Percentiles rank a stretch among this genome's conserved stretches.
These are phyloP conservation scores for Nepenthes gracilis DNA, from an alignment of 148 eudicot genomes.

Conservation along the genomic window DNA sequence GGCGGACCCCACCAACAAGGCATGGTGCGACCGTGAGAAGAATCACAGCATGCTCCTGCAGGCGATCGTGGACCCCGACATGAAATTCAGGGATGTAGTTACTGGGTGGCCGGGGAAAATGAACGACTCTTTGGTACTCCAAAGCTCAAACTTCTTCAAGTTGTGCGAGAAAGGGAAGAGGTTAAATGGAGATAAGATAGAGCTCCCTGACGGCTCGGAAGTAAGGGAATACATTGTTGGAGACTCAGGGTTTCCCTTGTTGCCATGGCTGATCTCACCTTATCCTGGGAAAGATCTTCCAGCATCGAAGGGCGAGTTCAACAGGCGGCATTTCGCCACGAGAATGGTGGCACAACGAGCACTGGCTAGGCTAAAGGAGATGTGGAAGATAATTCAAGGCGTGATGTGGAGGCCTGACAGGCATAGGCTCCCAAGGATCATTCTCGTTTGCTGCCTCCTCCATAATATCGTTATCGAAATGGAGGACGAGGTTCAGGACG, in stretches of 20 bases:
- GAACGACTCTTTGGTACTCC: slow-evolving; percentile 42
- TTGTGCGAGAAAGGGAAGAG: slow-evolving; percentile 59
- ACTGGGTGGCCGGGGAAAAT: slow-evolving; percentile 86
- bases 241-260: slow-evolving; percentile 47
- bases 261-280: slow-evolving; percentile 82
- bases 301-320: slow-evolving; percentile 35
- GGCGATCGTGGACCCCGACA: slow-evolving; percentile 74
- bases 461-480: slow-evolving; percentile 78
- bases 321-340: slow-evolving; percentile 51
- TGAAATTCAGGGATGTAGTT: slow-evolving; percentile 67
- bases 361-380: slow-evolving; percentile 57
- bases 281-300: slow-evolving; percentile 41
- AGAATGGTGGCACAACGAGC: slow-evolving; percentile 62
- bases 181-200: slow-evolving; percentile 31
- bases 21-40: slow-evolving; percentile 56
- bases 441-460: slow-evolving; percentile 78
- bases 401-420: slow-evolving; percentile 91
- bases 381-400: slow-evolving; percentile 72
- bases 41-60: slow-evolving; percentile 86
- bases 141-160: slow-evolving; percentile 43
- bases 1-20: slow-evolving; percentile 37
- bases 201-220: slow-evolving; percentile 31
- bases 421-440: slow-evolving; percentile 67
- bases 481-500: slow-evolving; percentile 57
- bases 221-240: slow-evolving; percentile 63